These are phyloP conservation scores for Gamarada debralockiae DNA, from an alignment of 495 filamentous ascomycete species.

Conservation along the genomic window DNA sequence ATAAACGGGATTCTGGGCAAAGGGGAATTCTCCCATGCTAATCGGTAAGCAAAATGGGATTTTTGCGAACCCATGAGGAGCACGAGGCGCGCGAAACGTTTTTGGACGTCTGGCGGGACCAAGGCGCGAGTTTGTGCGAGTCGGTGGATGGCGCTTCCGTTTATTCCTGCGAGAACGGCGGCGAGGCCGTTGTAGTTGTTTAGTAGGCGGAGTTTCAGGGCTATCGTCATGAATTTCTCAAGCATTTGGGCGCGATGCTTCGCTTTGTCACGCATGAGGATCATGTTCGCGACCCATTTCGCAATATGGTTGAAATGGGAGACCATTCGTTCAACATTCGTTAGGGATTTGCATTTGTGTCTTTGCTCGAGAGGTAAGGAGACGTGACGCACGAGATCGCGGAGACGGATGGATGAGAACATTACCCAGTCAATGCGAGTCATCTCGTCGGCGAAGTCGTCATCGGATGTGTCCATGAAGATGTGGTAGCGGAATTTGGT, in stretches of 20 bases:
- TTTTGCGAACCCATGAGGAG: slow-evolving; percentile 91
- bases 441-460: slow-evolving; percentile 83
- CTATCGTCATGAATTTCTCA: slow-evolving; percentile 91
- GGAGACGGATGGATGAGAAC: slow-evolving; percentile 92
- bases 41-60: slow-evolving; percentile 87
- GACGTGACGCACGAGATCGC: slow-evolving; percentile 89
- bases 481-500: slow-evolving; percentile 79
- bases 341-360: slow-evolving; percentile 73
- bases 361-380: slow-evolving; percentile 66
- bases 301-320: slow-evolving; percentile 95
- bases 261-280: slow-evolving; percentile 90
- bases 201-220: slow-evolving; percentile 76
- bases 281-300: slow-evolving; percentile 84
- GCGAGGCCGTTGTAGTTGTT: slow-evolving; percentile 98
- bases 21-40: slow-evolving; percentile 95
- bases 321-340: slow-evolving; percentile 90
- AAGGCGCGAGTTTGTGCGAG: slow-evolving; percentile 75
- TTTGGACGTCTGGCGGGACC: slow-evolving; percentile 64
- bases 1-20: slow-evolving; percentile 89
- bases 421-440: slow-evolving; percentile 96
- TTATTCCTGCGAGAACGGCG: slow-evolving; percentile 89
- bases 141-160: slow-evolving; percentile 82
- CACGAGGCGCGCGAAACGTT: slow-evolving; percentile 81
- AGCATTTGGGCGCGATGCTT: slow-evolving; percentile 88
- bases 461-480: slow-evolving; percentile 75